A percentile compares a stretch with the other conserved stretches of the same genome.
Conservation (phyloP, 495 filamentous ascomycete species). For the Podospora conica region DNA sequence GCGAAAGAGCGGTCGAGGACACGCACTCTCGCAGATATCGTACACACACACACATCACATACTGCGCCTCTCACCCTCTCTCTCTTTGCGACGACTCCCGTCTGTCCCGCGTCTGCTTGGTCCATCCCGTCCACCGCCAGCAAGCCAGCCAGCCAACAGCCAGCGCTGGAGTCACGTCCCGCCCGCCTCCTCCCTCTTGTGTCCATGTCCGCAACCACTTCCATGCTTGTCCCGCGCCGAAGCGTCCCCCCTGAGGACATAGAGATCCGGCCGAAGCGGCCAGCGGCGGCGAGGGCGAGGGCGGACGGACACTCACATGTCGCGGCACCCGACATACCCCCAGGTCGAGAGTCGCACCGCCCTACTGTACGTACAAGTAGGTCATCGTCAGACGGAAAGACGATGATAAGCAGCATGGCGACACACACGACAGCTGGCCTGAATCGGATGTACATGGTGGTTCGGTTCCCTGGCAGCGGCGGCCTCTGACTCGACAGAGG, state of each 20-base stretch:
- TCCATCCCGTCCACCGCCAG: background rate
- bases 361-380: background rate
- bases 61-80: background rate
- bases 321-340: background rate
- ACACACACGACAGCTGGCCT: background rate
- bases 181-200: too few species aligned
- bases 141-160: background rate
- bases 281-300: background rate
- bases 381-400: background rate
- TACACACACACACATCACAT: background rate
- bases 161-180: background rate
- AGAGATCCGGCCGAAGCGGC: background rate
- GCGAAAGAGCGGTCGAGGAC: background rate
- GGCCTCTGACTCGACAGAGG: slow-evolving; percentile 31
- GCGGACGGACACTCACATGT: background rate
- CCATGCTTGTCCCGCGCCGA: background rate
- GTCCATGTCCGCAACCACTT: background rate
- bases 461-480: slow-evolving; percentile 4
- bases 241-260: background rate
- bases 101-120: too few species aligned
- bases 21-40: background rate
- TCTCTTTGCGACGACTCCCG: background rate
- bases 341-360: background rate
- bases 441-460: background rate
- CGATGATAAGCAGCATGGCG: background rate